Evolutionary conservation across 225 moss, liverwort and hornwort species (phyloP).

Genomic region (Bryum argenteum): DNA sequence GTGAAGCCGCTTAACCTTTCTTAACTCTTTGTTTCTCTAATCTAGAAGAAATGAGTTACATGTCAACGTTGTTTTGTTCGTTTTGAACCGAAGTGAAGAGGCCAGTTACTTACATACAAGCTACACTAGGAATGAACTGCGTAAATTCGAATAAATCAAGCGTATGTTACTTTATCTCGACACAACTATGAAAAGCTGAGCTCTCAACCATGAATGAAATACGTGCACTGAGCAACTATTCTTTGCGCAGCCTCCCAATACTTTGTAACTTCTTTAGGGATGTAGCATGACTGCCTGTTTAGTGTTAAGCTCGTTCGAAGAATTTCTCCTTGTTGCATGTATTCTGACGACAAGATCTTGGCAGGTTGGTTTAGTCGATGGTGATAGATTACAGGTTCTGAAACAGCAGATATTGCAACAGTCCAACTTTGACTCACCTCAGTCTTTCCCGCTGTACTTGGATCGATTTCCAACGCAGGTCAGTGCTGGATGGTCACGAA

Average conservation of each 20-base stretch:
- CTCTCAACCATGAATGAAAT: background rate
- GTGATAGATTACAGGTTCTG: conserved; percentile 73
- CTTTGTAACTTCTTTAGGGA: background rate
- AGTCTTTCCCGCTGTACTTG: conserved; percentile 80
- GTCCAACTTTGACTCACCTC: conserved; percentile 69
- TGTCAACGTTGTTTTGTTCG: background rate
- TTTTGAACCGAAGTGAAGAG: background rate
- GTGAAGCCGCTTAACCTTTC: conserved; percentile 35
- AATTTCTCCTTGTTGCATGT: background rate
- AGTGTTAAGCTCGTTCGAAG: conserved; percentile 5
- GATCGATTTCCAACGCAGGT: conserved; percentile 98
- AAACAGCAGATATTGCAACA: conserved; percentile 89
- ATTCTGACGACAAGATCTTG: conserved; percentile 7
- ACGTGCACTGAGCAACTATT: background rate
- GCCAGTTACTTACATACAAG: background rate
- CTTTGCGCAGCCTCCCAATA: background rate
- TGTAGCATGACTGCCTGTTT: background rate
- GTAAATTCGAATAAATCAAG: background rate
- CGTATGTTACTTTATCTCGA: background rate
- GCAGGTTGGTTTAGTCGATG: conserved; percentile 82
- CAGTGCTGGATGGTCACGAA: conserved; percentile 1
- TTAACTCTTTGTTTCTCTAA: background rate
- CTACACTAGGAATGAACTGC: background rate
- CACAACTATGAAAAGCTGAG: background rate
- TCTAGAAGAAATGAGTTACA: background rate